A percentile compares a stretch with the other conserved stretches of the same genome.
Conservation (phyloP, 306 rosid genomes). For the Cicer arietinum region DNA sequence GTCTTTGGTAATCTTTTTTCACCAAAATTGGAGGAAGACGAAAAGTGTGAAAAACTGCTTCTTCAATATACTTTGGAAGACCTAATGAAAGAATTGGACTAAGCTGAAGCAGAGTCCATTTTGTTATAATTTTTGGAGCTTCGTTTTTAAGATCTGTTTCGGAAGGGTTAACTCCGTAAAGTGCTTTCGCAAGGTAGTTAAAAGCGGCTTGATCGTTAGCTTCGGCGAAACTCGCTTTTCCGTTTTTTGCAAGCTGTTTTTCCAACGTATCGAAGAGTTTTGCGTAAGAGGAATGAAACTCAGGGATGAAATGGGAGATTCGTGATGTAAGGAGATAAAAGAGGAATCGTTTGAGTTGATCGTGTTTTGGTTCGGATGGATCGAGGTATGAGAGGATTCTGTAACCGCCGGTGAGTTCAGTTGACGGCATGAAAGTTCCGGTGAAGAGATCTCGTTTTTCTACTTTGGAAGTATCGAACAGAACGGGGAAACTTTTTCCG, state of each 20-base stretch:
- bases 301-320: constrained; percentile 64
- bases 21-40: constrained; percentile 66
- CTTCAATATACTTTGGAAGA: constrained; percentile 71
- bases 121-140: constrained; percentile 63
- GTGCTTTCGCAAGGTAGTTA: constrained; percentile 66
- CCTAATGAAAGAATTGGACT: constrained; percentile 69
- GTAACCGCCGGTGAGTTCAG: constrained; percentile 89
- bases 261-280: constrained; percentile 65
- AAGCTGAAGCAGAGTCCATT: constrained; percentile 73
- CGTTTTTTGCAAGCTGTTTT: constrained; percentile 52
- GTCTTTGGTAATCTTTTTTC: constrained; percentile 67
- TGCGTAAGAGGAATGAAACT: constrained; percentile 65
- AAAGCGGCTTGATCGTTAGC: constrained; percentile 80
- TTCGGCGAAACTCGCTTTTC: constrained; percentile 57
- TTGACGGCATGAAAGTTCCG: constrained; percentile 85
- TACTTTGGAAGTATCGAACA: constrained; percentile 75
- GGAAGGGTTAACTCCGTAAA: constrained; percentile 54
- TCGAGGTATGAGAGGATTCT: constrained; percentile 86
- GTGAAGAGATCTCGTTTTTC: constrained; percentile 81
- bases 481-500: constrained; percentile 78
- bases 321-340: constrained; percentile 74
- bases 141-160: constrained; percentile 63
- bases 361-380: constrained; percentile 84
- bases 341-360: constrained; percentile 60
- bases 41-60: constrained; percentile 58